phyloP scores from a whole-genome alignment of 352 stramenopile species.

The Pythium dissimile region DNA sequence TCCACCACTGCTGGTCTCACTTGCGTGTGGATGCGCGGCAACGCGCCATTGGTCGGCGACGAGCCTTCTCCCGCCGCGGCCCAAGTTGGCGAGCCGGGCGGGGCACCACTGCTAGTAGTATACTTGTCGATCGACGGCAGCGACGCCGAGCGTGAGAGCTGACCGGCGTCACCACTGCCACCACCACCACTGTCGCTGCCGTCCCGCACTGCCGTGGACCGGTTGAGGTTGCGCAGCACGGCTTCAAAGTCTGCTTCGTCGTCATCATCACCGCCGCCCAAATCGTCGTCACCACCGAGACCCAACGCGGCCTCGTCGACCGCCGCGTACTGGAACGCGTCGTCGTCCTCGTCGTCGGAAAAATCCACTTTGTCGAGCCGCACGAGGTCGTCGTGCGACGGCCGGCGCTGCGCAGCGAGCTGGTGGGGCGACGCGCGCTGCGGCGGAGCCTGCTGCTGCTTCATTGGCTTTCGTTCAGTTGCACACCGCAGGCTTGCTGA shows the following conservation, averaged over 20 bases:
- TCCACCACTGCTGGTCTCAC: slow-evolving; percentile 87
- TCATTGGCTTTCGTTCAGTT: slow-evolving; percentile 9
- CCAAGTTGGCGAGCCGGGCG: neutral
- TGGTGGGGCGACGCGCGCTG: slow-evolving; percentile 24
- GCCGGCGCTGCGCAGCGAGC: slow-evolving; percentile 24
- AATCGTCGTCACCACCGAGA: slow-evolving; percentile 47
- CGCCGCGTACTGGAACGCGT: slow-evolving; percentile 76
- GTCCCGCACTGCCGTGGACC: slow-evolving; percentile 38
- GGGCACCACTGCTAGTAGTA: neutral
- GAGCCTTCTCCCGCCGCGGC: neutral
- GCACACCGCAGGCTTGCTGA: too few relatives aligned
- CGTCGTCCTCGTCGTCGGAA: slow-evolving; percentile 81
- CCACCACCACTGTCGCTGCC: neutral
- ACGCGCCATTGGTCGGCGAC: neutral
- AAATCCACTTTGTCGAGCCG: slow-evolving; percentile 85
- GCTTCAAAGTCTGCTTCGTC: slow-evolving; percentile 88
- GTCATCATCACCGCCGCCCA: slow-evolving; percentile 75
- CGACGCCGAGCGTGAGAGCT: slow-evolving; percentile 11
- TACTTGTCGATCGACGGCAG: slow-evolving; percentile 23
- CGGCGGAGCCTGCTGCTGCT: slow-evolving; percentile 5
- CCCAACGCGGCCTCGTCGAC: slow-evolving; percentile 56
- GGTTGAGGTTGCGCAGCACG: slow-evolving; percentile 69
- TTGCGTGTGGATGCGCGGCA: slow-evolving; percentile 53
- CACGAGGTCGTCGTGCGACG: slow-evolving; percentile 70
- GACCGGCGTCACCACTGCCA: slow-evolving; percentile 4